Percentiles rank a stretch among this genome's conserved stretches.
Conservation (phyloP, 805 yeast species). For the Metschnikowia cubensis region DNA sequence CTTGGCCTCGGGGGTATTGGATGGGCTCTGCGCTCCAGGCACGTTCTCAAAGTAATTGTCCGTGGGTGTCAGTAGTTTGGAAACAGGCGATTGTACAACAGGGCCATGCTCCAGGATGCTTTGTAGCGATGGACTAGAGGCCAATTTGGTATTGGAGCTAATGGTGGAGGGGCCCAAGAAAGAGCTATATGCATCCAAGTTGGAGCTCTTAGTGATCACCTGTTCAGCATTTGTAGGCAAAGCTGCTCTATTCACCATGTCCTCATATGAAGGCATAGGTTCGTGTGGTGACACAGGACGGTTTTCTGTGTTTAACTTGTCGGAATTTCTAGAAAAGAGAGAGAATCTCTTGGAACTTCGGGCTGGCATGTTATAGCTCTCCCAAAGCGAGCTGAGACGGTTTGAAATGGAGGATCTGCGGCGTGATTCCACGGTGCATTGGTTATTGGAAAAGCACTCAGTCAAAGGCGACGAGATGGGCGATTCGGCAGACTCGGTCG, state of each 20-base stretch:
- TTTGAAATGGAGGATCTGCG: conserved; percentile 19
- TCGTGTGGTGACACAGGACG: conserved; percentile 2
- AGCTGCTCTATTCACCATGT: conserved; percentile 1
- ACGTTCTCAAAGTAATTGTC: conserved; percentile 1
- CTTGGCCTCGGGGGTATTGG: neutral
- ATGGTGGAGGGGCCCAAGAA: neutral
- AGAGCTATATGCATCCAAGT: neutral
- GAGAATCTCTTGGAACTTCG: conserved; percentile 19
- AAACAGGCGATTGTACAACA: neutral
- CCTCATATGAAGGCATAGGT: conserved; percentile 1
- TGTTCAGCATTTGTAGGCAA: neutral
- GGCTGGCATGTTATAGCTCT: conserved; percentile 18
- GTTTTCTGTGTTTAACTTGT: neutral
- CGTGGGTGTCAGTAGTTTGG: neutral
- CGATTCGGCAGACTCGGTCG: conserved; percentile 11
- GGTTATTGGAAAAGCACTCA: conserved; percentile 11
- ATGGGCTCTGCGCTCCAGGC: neutral
- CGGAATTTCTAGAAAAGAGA: conserved; percentile 9
- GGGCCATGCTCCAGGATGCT: conserved; percentile 2
- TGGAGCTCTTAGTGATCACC: conserved; percentile 1
- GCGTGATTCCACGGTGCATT: conserved; percentile 7
- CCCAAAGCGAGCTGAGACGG: conserved; percentile 18
- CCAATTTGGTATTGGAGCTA: neutral
- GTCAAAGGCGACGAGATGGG: conserved; percentile 15
- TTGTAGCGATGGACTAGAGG: conserved; percentile 2